Evolutionary conservation across 2,329 filamentous ascomycete genomes (phyloP), one percentile per base, ranked within the genome.

Genomic region (Epichloe brachyelytri): DNA sequence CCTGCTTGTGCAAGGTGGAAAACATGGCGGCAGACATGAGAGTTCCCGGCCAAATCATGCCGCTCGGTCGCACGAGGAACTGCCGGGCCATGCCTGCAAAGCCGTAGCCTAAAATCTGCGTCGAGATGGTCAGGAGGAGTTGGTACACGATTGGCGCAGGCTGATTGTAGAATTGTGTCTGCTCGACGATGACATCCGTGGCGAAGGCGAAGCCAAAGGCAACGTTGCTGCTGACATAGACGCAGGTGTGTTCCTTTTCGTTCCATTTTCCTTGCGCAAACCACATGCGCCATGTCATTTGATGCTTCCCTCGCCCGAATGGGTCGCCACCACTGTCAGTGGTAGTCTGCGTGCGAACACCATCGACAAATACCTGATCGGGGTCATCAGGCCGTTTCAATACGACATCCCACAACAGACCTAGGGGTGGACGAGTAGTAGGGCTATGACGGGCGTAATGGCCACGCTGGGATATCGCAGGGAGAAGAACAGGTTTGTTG

Each of bases 31-130:
- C 88, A 19, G 88, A 91, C 76, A 91, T 89, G 47, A 95, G 72
- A 0, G 88, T 94, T 20, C 85, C 85, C 1, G 88, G 88, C 88
- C 88, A 95, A 46, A 95, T 88, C 85, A 95, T 94, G 53, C 86
- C 86, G 55, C 85, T 86, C 0, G 88, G 88, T 26, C 87, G 80
- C 30, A 95, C 88, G 4, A 95, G 75, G 63, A 89, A 93, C 47
- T 86, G 80, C 52, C 88, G 76, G 2, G 86, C 86, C 43, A 95
- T 73, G 2, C 88, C 88, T 47, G 88, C 88, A 63, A 95, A 88
- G 3, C 88, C 83, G 64, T 94, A 94, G 14, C 88, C 88, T 36
- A 94, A 71, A 30, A 93, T 86, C 63, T 95, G 88, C 0, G 88
- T 93, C 3, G 88, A 93, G 15, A 95, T 75, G 0, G 86, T 93